These are phyloP conservation scores for Coemansia sp. DNA, from an alignment of 192 early-diverging fungal genomes.

Conservation along the genomic window DNA sequence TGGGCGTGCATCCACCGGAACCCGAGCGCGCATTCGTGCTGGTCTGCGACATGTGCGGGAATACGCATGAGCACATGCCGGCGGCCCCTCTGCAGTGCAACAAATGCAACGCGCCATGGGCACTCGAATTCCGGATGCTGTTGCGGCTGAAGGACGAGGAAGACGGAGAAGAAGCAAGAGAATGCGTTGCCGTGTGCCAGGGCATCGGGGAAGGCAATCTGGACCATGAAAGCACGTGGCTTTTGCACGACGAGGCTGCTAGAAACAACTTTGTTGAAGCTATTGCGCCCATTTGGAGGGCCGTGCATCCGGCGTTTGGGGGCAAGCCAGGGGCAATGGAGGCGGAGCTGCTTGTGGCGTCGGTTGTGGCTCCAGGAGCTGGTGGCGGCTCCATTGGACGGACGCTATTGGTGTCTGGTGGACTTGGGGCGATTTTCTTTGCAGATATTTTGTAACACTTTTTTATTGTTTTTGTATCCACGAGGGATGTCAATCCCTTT, in stretches of 20 bases:
- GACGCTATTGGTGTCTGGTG: slow-evolving; percentile 12
- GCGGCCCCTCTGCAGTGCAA: not conserved
- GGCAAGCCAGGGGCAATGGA: not conserved
- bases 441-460: too few relatives aligned
- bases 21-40: not conserved
- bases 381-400: slow-evolving; percentile 5
- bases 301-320: slow-evolving; percentile 6
- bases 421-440: not conserved
- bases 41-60: slow-evolving; percentile 4
- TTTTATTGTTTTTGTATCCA: too few relatives aligned
- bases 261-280: not conserved
- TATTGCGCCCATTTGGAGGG: not conserved
- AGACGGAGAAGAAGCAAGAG: not conserved
- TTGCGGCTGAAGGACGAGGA: not conserved
- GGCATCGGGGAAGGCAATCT: not conserved
- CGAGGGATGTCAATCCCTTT: too few relatives aligned
- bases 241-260: not conserved
- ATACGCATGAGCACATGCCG: slow-evolving; percentile 3
- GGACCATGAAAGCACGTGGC: not conserved
- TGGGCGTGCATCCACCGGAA: not conserved
- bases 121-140: slow-evolving; percentile 1
- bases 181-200: slow-evolving; percentile 7
- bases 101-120: not conserved
- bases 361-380: slow-evolving; percentile 15
- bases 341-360: slow-evolving; percentile 11